Evolutionary conservation across 305 asterid species (phyloP).

Genomic region (Fraxinus ornus): DNA sequence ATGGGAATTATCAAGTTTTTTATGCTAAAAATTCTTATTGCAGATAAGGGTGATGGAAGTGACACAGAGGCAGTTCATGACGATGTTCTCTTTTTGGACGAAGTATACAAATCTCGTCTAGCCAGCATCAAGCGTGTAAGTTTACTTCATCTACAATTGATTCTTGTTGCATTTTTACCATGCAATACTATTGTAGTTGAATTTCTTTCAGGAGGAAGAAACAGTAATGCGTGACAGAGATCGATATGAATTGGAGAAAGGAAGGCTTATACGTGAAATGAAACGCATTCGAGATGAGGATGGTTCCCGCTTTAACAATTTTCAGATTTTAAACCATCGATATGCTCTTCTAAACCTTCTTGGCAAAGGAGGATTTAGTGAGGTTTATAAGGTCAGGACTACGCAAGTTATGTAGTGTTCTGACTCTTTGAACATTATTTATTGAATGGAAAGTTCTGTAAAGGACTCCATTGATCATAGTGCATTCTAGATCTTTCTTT

Average conservation of each 20-base stretch:
- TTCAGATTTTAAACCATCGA: slow-evolving; percentile 91
- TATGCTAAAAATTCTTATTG: slow-evolving; percentile 20
- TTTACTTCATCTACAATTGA: slow-evolving; percentile 19
- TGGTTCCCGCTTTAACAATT: slow-evolving; percentile 92
- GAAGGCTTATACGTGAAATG: slow-evolving; percentile 95
- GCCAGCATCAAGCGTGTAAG: slow-evolving; percentile 91
- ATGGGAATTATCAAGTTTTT: slow-evolving; percentile 10
- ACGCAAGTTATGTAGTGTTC: slow-evolving; percentile 10
- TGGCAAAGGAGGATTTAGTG: slow-evolving; percentile 98
- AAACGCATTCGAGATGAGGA: slow-evolving; percentile 98
- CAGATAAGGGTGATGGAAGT: slow-evolving; percentile 75
- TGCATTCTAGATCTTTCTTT: slow-evolving; percentile 9
- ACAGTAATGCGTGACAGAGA: slow-evolving; percentile 87
- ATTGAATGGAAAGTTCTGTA: neutral
- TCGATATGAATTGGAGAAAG: slow-evolving; percentile 92
- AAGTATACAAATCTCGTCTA: slow-evolving; percentile 80
- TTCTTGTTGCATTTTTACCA: slow-evolving; percentile 12
- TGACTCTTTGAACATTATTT: slow-evolving; percentile 12
- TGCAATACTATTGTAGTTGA: slow-evolving; percentile 20
- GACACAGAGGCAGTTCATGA: slow-evolving; percentile 73
- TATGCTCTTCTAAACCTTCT: slow-evolving; percentile 97
- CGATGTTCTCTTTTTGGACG: slow-evolving; percentile 78
- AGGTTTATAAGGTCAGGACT: slow-evolving; percentile 83
- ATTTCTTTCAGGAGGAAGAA: slow-evolving; percentile 82
- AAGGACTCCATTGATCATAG: slow-evolving; percentile 8